Evolutionary conservation across 208 protist species (phyloP).

Genomic region (Trypanosoma brucei): DNA sequence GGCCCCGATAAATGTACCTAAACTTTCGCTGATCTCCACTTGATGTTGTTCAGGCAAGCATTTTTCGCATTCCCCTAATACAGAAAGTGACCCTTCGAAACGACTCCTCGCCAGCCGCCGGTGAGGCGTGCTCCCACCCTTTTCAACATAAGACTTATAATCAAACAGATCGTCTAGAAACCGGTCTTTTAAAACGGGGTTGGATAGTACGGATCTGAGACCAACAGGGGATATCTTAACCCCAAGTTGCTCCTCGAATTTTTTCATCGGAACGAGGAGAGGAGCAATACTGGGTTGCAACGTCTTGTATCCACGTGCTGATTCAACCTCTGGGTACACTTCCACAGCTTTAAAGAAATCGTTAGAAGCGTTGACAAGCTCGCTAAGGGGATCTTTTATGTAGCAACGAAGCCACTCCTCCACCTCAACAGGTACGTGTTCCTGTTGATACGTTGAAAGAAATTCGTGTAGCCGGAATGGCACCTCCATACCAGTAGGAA

Average conservation of each 20-base stretch:
- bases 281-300: constrained; percentile 27
- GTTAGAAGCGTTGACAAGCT: constrained; percentile 37
- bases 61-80: constrained; percentile 1
- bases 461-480: constrained; percentile 85
- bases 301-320: constrained; percentile 35
- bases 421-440: constrained; percentile 83
- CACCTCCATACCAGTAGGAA: constrained; percentile 73
- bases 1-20: constrained; percentile 39
- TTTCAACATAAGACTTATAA: constrained; percentile 44
- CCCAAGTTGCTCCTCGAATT: constrained; percentile 54
- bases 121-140: constrained; percentile 71
- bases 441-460: constrained; percentile 67
- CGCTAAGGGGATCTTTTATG: constrained; percentile 57
- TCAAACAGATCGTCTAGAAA: constrained; percentile 77
- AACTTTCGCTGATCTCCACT: constrained; percentile 15
- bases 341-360: constrained; percentile 44
- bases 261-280: constrained; percentile 37
- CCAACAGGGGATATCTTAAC: constrained; percentile 54
- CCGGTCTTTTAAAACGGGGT: constrained; percentile 32
- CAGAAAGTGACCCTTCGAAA: constrained; percentile 29
- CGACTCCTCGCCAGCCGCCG: constrained; percentile 41
- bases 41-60: constrained; percentile 4
- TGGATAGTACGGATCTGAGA: constrained; percentile 42
- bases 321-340: constrained; percentile 28
- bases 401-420: constrained; percentile 84